Conservation (phyloP, 176 grass and related monocot species). For the Cenchrus purpureus region DNA sequence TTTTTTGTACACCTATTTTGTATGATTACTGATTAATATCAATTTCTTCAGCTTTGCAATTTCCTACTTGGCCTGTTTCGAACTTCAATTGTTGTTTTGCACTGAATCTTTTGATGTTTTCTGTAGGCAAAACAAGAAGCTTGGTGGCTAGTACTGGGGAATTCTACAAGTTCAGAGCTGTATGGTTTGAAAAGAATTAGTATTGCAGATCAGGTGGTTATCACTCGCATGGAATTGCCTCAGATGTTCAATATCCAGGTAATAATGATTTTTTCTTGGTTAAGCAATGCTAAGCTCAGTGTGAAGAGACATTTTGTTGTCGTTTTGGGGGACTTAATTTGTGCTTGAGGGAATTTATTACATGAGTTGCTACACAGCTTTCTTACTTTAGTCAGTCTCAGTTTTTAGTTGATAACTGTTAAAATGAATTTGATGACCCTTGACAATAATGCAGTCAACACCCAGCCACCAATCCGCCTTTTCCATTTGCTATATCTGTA, state of each 20-base stretch:
- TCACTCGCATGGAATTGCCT: slow-evolving; percentile 86
- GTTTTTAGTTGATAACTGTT: slow-evolving; percentile 11
- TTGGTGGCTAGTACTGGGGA: slow-evolving; percentile 95
- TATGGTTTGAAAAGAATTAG: slow-evolving; percentile 95
- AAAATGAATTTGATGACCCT: slow-evolving; percentile 14
- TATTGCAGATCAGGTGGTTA: slow-evolving; percentile 65
- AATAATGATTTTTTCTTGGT: slow-evolving; percentile 22
- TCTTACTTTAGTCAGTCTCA: neutral
- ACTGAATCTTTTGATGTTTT: slow-evolving; percentile 28
- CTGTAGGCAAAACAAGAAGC: slow-evolving; percentile 95
- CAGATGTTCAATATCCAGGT: slow-evolving; percentile 66
- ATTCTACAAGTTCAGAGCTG: slow-evolving; percentile 68
- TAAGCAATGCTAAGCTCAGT: neutral
- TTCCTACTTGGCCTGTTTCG: neutral
- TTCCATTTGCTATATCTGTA: neutral
- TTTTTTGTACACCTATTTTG: neutral
- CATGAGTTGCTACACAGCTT: neutral
- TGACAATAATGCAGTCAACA: slow-evolving; percentile 12
- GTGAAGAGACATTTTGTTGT: slow-evolving; percentile 10
- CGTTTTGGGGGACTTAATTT: slow-evolving; percentile 11
- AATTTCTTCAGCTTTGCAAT: slow-evolving; percentile 12
- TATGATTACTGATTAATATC: slow-evolving; percentile 1
- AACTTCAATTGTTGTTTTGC: slow-evolving; percentile 9
- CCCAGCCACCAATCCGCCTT: neutral
- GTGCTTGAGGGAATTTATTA: neutral